Evolutionary conservation across 148 eudicot species (phyloP).

Genomic region (Heliosperma pusillum): DNA sequence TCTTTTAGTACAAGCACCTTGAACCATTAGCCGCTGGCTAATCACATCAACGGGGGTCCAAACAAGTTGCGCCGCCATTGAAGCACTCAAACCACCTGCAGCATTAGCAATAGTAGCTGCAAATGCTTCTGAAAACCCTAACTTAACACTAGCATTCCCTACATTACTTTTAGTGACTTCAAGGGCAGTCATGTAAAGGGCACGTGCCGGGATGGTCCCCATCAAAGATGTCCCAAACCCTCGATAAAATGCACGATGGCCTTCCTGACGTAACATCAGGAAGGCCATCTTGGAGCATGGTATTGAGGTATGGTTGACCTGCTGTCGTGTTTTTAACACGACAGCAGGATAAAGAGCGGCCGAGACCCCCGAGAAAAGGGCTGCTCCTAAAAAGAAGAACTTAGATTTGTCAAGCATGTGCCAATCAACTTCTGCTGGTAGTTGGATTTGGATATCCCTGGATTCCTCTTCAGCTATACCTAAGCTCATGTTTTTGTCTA

Average conservation of each 20-base stretch:
- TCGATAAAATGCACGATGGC: conserved; percentile 51
- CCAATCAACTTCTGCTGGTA: conserved; percentile 83
- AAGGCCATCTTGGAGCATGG: conserved; percentile 50
- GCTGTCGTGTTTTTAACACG: conserved; percentile 80
- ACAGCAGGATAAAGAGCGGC: conserved; percentile 68
- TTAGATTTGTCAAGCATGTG: conserved; percentile 77
- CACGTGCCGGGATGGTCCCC: conserved; percentile 86
- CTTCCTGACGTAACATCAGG: conserved; percentile 49
- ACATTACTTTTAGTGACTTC: conserved; percentile 73
- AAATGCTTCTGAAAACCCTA: conserved; percentile 57
- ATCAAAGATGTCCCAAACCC: conserved; percentile 79
- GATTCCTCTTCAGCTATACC: conserved; percentile 53
- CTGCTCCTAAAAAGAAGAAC: conserved; percentile 83
- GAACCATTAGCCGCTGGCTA: conserved; percentile 90
- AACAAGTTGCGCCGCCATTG: conserved; percentile 86
- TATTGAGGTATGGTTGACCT: conserved; percentile 34
- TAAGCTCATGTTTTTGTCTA: conserved; percentile 47
- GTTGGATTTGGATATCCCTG: conserved; percentile 48
- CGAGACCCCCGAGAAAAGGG: conserved; percentile 78
- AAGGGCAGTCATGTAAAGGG: conserved; percentile 78
- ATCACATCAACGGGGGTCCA: conserved; percentile 96
- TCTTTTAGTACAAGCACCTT: conserved; percentile 30
- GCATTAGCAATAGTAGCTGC: conserved; percentile 63
- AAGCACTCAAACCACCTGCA: conserved; percentile 69
- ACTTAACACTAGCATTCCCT: conserved; percentile 35